Percentiles rank a stretch among this genome's conserved stretches.
These are phyloP conservation scores for Camptophora hylomeconis DNA, from an alignment of 2,329 filamentous ascomycete species.

Conservation along the genomic window DNA sequence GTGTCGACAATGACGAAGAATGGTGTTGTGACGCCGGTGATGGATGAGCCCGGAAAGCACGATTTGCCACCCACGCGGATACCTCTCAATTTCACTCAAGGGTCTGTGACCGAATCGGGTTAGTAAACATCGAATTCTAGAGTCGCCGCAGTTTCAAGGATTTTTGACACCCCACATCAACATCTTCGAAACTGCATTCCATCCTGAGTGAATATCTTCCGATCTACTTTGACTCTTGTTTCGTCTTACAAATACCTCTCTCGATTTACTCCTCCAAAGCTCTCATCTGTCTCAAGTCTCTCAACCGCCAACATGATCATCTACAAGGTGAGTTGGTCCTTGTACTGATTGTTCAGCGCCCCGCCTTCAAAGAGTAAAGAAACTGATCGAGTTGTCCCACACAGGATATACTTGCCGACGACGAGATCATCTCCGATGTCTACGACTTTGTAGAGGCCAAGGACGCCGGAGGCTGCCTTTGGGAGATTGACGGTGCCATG, in stretches of 20 bases:
- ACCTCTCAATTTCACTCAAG: too few relatives aligned
- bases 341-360: constrained; percentile 2
- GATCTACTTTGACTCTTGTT: too few relatives aligned
- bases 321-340: constrained; percentile 44
- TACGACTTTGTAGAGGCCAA: constrained; percentile 76
- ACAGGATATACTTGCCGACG: constrained; percentile 76
- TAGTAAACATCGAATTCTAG: too few relatives aligned
- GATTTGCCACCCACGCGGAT: too few relatives aligned
- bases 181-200: too few relatives aligned
- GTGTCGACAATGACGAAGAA: constrained; percentile 5
- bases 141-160: too few relatives aligned
- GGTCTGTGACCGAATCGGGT: too few relatives aligned
- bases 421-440: constrained; percentile 96
- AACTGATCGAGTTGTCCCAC: constrained; percentile 8
- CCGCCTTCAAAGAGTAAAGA: constrained; percentile 1
- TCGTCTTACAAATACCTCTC: too few relatives aligned
- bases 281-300: constrained; percentile 7
- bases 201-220: too few relatives aligned
- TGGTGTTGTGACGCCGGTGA: not conserved
- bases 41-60: too few relatives aligned
- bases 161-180: too few relatives aligned
- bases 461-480: constrained; percentile 66
- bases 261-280: constrained; percentile 18
- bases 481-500: constrained; percentile 86
- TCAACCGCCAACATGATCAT: constrained; percentile 58